These are phyloP conservation scores for Asterionellopsis glacialis DNA, from an alignment of 108 stramenopile genomes.

Conservation along the genomic window DNA sequence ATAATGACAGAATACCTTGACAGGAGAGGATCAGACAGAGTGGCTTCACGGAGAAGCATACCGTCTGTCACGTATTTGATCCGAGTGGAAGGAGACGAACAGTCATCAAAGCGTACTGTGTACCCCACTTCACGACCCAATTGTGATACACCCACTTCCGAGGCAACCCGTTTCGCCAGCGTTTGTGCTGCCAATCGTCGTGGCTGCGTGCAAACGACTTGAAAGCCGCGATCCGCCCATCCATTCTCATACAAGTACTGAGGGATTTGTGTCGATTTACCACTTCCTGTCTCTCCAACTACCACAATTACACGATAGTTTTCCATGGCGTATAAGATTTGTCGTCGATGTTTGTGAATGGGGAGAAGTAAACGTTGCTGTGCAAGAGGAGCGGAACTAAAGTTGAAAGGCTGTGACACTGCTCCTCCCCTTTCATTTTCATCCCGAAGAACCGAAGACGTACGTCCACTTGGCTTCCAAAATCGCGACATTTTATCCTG, in stretches of 20 bases:
- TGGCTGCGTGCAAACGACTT: constrained; percentile 90
- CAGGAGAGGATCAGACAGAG: constrained; percentile 86
- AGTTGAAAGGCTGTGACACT: constrained; percentile 27
- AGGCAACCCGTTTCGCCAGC: constrained; percentile 74
- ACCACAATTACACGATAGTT: constrained; percentile 74
- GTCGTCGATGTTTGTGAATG: constrained; percentile 71
- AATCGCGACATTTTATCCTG: background rate
- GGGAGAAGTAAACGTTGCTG: constrained; percentile 68
- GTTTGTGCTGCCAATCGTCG: constrained; percentile 87
- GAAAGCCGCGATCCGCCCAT: constrained; percentile 66
- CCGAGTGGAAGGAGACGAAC: constrained; percentile 46
- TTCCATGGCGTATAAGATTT: constrained; percentile 77
- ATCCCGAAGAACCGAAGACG: background rate
- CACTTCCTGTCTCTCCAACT: constrained; percentile 94
- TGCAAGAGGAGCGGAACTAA: constrained; percentile 31
- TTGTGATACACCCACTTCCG: constrained; percentile 45
- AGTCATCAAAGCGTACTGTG: constrained; percentile 73
- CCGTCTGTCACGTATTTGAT: constrained; percentile 91
- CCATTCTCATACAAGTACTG: constrained; percentile 88
- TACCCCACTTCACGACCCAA: constrained; percentile 64
- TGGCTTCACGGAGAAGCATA: constrained; percentile 84
- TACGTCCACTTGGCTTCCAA: constrained; percentile 6
- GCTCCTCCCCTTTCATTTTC: constrained; percentile 10
- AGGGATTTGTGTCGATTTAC: constrained; percentile 95
- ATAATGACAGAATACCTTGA: constrained; percentile 90